Evolutionary conservation across 148 eudicot genomes (phyloP), one percentile per base, ranked within the genome.

Genomic region (Dysphania ambrosioides): DNA sequence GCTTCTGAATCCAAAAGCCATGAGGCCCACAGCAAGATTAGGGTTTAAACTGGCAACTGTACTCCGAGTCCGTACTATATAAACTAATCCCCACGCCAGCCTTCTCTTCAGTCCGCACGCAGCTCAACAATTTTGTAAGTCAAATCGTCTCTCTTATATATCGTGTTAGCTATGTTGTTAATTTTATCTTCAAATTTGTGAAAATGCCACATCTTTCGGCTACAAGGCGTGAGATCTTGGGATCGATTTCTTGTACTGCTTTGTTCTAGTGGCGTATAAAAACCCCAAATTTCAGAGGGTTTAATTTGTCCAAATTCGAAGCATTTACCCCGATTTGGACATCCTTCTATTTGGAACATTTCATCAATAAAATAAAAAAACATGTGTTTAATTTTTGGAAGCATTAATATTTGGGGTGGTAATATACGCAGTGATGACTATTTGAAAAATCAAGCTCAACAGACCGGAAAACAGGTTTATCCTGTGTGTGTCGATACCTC

Each of bases 401-500:
- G n/a, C n/a, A n/a, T n/a, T n/a, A n/a, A n/a, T n/a, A 9, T 36
- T 29, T 7, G 12, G 7, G 3, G 12, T 60, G 53, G 2, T 4
- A 55, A 49, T 26, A 68, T 72, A 82, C 82, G 91, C 89, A 10
- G 61, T 89, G 93, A 89, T 71, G 90, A 89, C 88, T 84, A 71
- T 65, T n/a, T 51, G 67, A 69, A 83, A 73, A 76, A 82, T 89
- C 93, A 89, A 89, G 93, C 93, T 89, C 93, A 89, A 89, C 93
- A 89, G 91, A 87, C 93, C 93, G 91, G 81, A 89, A 77, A 77
- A 82, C 88, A 81, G 81, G 41, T 42, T 41, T 26, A 57, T 57
- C 73, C 35, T 76, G 79, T 55, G 21, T 75, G 73, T 76, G 79
- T 68, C 79, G 73, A 76, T 44, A 21, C 1, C 35, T 12, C 32